Base-by-base conservation (phyloP, 495 filamentous ascomycete genomes). In the Parathielavia hyrcaniae region DNA sequence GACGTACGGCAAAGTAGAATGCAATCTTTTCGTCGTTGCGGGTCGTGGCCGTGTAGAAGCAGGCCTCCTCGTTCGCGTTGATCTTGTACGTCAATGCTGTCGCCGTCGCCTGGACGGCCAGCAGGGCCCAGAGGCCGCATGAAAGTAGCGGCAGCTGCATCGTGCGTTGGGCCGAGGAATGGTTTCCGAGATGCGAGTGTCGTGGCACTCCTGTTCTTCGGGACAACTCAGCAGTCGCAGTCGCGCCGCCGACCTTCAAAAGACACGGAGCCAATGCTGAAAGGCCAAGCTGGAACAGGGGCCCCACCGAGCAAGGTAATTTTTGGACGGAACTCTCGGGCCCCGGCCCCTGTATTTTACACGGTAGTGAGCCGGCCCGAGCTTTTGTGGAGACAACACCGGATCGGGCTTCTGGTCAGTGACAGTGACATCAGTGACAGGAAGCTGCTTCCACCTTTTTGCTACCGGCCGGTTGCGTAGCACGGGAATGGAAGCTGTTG, bases 71-170 rank as follows among this genome's bases (percentile, higher is more conserved):
- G 73, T 96, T 88, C 44, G 95, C 84, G 34, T 77, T 74, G 30
- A 99, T 83, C 74, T 91, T 89, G 79, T 97, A 97, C 14, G 95
- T 97, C 66, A 99, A 81, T 39, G 95, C 93, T 13, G 95, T 97
- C 26, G 89, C 89, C 47, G 86, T 82, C 35, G 83, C 78, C 20
- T 85, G 68, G 49, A 78, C 69, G 17, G 73, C 68, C 43, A 89
- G 63, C 58, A 72, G 83, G 73, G 84, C 86, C 74, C 91, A 66
- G 48, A 91, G 81, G 74, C 83, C 75, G 57, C 65, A 71, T 23
- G 74, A 69, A 38, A 79, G 53, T 51, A 75, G 62, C 59, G 76
- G 73, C 50, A 76, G 59, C 74, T 76, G 77, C 80, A 82, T 82
- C 10, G 65, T 75, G 61, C 46, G 53, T 20, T 34, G 53, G 53